These are phyloP conservation scores for Lentinula sp. DNA, from an alignment of 768 basidiomycete genomes.

Conservation along the genomic window DNA sequence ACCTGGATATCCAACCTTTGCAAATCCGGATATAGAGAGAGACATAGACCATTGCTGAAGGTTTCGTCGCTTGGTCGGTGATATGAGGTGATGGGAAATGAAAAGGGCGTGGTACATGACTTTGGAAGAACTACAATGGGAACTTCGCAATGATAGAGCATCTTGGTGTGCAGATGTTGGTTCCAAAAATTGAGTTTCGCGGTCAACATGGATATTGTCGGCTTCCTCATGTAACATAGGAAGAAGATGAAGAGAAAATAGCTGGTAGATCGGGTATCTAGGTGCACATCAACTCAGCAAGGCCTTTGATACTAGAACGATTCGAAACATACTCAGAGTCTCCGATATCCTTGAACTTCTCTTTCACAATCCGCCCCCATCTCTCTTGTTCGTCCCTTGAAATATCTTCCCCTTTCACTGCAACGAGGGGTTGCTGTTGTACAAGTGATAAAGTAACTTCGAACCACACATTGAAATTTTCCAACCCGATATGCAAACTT, in stretches of 20 bases:
- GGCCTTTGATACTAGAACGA: neutral
- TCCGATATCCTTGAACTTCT: constrained; percentile 28
- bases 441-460: constrained; percentile 20
- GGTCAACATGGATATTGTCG: neutral
- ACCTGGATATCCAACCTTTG: constrained; percentile 72
- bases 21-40: constrained; percentile 55
- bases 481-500: neutral
- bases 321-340: constrained; percentile 23
- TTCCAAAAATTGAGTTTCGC: neutral
- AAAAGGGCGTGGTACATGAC: constrained; percentile 52
- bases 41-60: constrained; percentile 51
- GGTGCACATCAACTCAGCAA: neutral
- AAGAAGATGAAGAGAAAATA: constrained; percentile 52
- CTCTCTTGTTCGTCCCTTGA: constrained; percentile 41
- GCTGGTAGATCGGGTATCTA: constrained; percentile 59
- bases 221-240: constrained; percentile 44
- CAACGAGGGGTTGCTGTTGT: constrained; percentile 17
- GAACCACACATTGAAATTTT: constrained; percentile 17
- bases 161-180: neutral
- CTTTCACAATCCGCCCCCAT: constrained; percentile 37
- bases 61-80: constrained; percentile 56
- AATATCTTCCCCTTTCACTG: constrained; percentile 42
- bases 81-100: constrained; percentile 68
- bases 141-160: neutral
- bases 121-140: neutral